A percentile compares a stretch with the other conserved stretches of the same genome.
Evolutionary conservation across 2,329 filamentous ascomycete species (phyloP).

Genomic region (Talaromyces sp.): DNA sequence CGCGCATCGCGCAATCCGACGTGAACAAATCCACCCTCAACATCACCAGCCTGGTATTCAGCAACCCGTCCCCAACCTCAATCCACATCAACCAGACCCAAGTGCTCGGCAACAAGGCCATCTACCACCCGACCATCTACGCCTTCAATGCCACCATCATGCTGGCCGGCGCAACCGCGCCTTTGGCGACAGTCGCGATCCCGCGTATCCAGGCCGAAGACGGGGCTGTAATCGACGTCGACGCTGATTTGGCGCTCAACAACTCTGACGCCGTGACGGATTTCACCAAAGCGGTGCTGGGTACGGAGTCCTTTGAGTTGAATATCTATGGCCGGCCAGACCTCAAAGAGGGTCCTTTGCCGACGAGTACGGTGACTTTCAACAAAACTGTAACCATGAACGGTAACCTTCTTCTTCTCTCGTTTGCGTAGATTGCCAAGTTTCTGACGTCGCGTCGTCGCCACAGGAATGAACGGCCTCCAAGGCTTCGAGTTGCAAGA

Average conservation of each 20-base stretch:
- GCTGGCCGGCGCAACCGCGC: conserved; percentile 39
- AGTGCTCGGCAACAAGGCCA: conserved; percentile 47
- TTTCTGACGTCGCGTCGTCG: too few relatives aligned
- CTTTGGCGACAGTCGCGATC: conserved; percentile 47
- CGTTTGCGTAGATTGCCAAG: too few relatives aligned
- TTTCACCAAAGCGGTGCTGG: conserved; percentile 49
- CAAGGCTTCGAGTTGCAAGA: conserved; percentile 49
- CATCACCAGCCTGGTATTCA: conserved; percentile 51
- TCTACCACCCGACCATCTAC: conserved; percentile 54
- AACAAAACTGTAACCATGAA: conserved; percentile 57
- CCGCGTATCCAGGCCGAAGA: conserved; percentile 45
- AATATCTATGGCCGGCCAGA: conserved; percentile 51
- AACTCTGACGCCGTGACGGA: conserved; percentile 44
- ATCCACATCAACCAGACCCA: conserved; percentile 50
- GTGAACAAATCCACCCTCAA: conserved; percentile 52
- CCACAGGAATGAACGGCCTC: conserved; percentile 57
- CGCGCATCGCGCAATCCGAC: conserved; percentile 54
- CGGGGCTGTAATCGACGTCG: conserved; percentile 40
- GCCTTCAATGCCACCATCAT: conserved; percentile 52
- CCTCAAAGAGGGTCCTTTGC: conserved; percentile 51
- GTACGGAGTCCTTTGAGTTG: conserved; percentile 48
- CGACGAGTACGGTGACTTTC: conserved; percentile 51
- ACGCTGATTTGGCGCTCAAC: conserved; percentile 45
- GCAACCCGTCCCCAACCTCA: conserved; percentile 47
- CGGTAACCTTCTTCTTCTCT: conserved; percentile 37